phyloP scores from a whole-genome alignment of 2,329 filamentous ascomycete species.

The Alternaria sp. region DNA sequence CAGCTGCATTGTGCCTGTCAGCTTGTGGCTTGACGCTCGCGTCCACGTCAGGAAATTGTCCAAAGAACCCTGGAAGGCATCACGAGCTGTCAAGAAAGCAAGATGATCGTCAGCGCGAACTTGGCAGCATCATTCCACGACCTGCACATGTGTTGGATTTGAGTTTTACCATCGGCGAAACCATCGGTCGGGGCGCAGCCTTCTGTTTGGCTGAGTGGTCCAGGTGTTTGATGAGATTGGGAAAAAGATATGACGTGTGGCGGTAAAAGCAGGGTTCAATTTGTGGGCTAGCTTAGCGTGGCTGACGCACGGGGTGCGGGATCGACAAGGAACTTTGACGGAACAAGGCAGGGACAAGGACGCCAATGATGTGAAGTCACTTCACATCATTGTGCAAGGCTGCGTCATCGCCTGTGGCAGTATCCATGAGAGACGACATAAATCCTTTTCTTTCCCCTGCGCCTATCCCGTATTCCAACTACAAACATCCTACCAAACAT shows the following conservation, averaged over 20 bases:
- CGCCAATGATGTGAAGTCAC: constrained; percentile 7
- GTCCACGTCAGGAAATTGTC: background rate
- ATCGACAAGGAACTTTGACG: constrained; percentile 9
- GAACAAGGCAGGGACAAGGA: constrained; percentile 12
- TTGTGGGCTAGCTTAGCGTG: constrained; percentile 5
- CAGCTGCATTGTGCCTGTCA: constrained; percentile 4
- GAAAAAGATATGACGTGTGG: constrained; percentile 9
- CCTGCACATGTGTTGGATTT: background rate
- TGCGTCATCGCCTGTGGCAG: constrained; percentile 17
- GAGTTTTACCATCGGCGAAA: constrained; percentile 4
- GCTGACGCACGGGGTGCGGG: constrained; percentile 5
- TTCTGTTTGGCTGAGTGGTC: background rate
- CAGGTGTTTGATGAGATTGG: background rate
- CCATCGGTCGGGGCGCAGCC: background rate
- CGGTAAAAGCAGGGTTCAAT: constrained; percentile 9
- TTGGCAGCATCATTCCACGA: constrained; percentile 1
- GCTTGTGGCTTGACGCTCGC: background rate
- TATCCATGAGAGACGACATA: constrained; percentile 4
- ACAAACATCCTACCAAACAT: background rate
- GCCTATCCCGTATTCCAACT: background rate
- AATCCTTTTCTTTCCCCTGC: constrained; percentile 5
- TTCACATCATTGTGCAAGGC: background rate
- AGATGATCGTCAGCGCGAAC: constrained; percentile 7
- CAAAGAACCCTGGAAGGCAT: background rate
- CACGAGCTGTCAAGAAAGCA: background rate